Base-by-base conservation (phyloP, 257 asterid species). In the Pogostemon cablin region DNA sequence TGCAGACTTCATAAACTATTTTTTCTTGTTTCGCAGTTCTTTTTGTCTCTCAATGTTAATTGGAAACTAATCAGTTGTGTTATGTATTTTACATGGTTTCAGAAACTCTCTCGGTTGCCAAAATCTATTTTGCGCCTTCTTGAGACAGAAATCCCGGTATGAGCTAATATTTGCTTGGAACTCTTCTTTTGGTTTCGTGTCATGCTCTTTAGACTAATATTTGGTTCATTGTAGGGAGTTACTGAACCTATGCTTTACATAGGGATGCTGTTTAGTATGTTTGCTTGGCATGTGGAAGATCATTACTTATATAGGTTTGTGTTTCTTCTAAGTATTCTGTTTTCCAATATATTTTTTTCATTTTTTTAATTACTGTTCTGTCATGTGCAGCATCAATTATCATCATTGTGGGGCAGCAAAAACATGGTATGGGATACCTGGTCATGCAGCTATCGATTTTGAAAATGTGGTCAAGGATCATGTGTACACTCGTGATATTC, bases 231-330 rank as follows among this genome's bases (percentile, higher is more conserved):
- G 42, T 86, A 93, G 99, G 99, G 99, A 75, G 98, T 93, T 67
- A 93, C 99, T 67, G 99, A 93, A 81, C 99, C 99, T 17, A 93
- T 93, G 99, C 90, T 93, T 39, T 93, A 93, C 79, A 91, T 93
- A 40, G 99, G 99, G 53, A 93, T 93, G 99, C 83, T 93, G 62
- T 93, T 93, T 73, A 93, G 99, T 72, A 81, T 93, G 90, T 93
- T 93, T 84, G 99, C 99, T 74, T 93, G 99, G 99, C 99, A 93
- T 66, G 99, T 93, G 76, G 99, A 93, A 84, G 99, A 93, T 83
- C 99, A 93, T 84, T 93, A 93, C 82, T 78, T 93, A 70, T 91
- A 93, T 58, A 93, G 99, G 99, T 93, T 75, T 57, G 64, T 37
- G 17, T 46, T 49, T 68, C 48, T 67, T 44, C 8, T 57, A 10